Evolutionary conservation across 345 rosid species (phyloP), one percentile per base, ranked within the genome.

Genomic region (Luvunga scandens): DNA sequence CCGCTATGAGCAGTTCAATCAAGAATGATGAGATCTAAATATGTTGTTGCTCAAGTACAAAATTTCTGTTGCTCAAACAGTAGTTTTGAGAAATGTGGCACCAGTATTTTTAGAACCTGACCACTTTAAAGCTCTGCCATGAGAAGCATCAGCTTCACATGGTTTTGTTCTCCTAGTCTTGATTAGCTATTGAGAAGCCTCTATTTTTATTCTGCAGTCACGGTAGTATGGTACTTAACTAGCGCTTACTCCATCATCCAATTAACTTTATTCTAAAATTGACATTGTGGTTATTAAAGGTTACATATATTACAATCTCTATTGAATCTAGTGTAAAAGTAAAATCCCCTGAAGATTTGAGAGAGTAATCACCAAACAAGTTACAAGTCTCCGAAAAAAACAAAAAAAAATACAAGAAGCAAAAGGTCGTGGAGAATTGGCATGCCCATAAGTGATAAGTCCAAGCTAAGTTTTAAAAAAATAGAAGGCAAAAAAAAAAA

Each of bases 131-230:
- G 60, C 1, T 21, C 79, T 57, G 62, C 38, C 74, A 27, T 22
- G 42, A 73, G 55, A 70, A 73, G 72, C 77, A 82, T 78, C 72
- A 22, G 45, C 24, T 72, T 74, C 88, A 85, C 85, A 81, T 81
- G 86, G 64, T 77, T 67, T 69, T 73, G 73, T 85, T 81, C 89
- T 77, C 39, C 48, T 33, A 65, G 36, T 22, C 36, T 66, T 25
- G 69, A 69, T 57, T 69, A 42, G 31, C 59, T 25, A 71, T 71
- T 48, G 9, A 30, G 74, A 19, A 30, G 74, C 27, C 19, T 62
- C 60, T 64, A 16, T 59, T 24, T 55, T 68, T 66, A 62, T 22
- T 33, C 64, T 0, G 53, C 36, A 21, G 56, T 48, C 70, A 28
- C n/a, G 27, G 66, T 79, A 1, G 18, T 45, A 13, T 4, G 1